Percentiles rank a stretch among this genome's conserved stretches.
Evolutionary conservation across 371 early-diverging fungal genomes (phyloP).

Genomic region (Mucor indicus): DNA sequence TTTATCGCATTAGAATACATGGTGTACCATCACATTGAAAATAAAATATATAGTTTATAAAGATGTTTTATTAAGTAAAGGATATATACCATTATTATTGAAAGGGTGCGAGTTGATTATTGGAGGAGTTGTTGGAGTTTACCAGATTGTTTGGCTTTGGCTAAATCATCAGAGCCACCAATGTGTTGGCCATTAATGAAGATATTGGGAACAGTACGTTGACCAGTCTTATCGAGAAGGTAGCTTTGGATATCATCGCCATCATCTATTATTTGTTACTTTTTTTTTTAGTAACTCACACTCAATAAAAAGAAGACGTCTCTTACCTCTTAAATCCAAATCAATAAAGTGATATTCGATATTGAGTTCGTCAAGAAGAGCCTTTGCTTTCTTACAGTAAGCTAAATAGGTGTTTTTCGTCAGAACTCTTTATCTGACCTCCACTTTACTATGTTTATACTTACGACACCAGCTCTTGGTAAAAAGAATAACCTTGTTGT

Average conservation of each 20-base stretch:
- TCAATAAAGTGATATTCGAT: slow-evolving; percentile 46
- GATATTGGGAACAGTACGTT: slow-evolving; percentile 89
- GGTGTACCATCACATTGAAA: no score
- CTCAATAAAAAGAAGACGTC: neutral
- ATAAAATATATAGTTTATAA: no score
- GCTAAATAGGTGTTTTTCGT: no score
- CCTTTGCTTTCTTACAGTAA: slow-evolving; percentile 74
- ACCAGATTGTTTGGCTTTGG: slow-evolving; percentile 45
- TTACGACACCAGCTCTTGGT: no score
- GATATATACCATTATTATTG: no score
- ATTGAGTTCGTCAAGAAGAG: slow-evolving; percentile 35
- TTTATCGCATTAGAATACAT: slow-evolving; percentile 79
- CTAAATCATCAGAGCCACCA: slow-evolving; percentile 76
- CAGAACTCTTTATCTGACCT: no score
- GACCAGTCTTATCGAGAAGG: slow-evolving; percentile 65
- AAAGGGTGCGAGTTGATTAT: no score
- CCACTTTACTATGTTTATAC: no score
- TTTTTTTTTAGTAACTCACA: neutral
- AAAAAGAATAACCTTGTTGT: no score
- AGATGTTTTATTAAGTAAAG: no score
- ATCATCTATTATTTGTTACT: slow-evolving; percentile 27
- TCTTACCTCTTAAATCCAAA: slow-evolving; percentile 39
- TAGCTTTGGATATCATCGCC: slow-evolving; percentile 74
- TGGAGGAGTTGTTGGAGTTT: slow-evolving; percentile 55
- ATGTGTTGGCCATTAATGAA: slow-evolving; percentile 76